Evolutionary conservation across 2,329 filamentous ascomycete species (phyloP), one percentile per base, ranked within the genome.

Genomic region (Drechslerella stenobrocha): DNA sequence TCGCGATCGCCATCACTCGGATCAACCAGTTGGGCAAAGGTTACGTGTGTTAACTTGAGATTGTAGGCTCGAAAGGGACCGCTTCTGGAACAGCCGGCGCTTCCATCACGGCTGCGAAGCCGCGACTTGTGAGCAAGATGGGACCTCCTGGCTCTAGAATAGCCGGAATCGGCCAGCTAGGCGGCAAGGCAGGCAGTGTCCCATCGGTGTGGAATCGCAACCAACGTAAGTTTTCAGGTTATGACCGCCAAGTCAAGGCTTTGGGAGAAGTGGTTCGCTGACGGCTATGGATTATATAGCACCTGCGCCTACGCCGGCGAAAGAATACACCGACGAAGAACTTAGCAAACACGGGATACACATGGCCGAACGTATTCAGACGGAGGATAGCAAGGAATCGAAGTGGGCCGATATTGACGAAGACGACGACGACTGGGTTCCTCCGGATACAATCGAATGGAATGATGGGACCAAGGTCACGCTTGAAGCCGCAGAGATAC

Each of bases 351-450:
- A 89, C 76, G 89, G 89, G 28, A 93, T 93, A 73, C 89, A 93
- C 75, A 83, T 95, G 77, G 88, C 89, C 59, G 89, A 83, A 72
- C 85, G 89, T 72, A 79, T 93, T 59, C 86, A 89, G 70, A 82
- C 87, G 50, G 88, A 92, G 71, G 88, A 90, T 74, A 74, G 72
- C 22, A 88, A 88, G 64, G 87, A 90, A 73, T 84, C 86, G 28
- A 92, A 91, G 75, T 95, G 89, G 89, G 89, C 89, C 22, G 89
- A 95, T 74, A 91, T 92, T 66, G 89, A 93, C 69, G 89, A 93
- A 61, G 89, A 93, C 70, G 88, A 91, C 73, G 89, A 93, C 34
- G 88, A 92, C 73, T 92, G 89, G 87, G 87, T 86, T 11, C 63
- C 63, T 3, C 89, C 89, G 1, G 88, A 93, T 70, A 84, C 87